Conservation (phyloP, 2,329 filamentous ascomycete species). For the Xylaria sp. region DNA sequence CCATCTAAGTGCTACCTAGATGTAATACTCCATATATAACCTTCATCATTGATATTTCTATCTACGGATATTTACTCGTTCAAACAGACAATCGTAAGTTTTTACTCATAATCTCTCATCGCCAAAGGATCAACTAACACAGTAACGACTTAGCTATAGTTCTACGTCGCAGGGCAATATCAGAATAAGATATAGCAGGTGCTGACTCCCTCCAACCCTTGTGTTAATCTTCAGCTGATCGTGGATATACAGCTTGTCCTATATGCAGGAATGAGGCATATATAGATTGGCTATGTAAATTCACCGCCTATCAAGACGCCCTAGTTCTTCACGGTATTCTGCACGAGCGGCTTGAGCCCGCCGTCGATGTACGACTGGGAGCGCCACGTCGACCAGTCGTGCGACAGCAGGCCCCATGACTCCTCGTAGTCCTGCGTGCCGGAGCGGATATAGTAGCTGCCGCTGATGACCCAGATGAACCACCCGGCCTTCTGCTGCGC, state of each 20-base stretch:
- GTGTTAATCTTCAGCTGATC: neutral
- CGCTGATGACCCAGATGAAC: slow-evolving; percentile 69
- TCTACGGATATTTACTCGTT: no score
- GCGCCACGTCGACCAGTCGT: slow-evolving; percentile 66
- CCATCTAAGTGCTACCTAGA: no score
- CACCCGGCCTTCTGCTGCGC: slow-evolving; percentile 62
- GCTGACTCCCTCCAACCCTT: no score
- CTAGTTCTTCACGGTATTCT: slow-evolving; percentile 33
- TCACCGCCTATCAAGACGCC: no score
- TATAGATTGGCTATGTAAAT: neutral
- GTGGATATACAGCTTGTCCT: neutral
- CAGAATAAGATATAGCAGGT: no score
- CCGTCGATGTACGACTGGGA: slow-evolving; percentile 56
- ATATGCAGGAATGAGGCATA: neutral
- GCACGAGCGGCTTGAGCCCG: slow-evolving; percentile 50
- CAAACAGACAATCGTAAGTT: no score
- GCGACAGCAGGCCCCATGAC: slow-evolving; percentile 65
- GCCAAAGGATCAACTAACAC: no score
- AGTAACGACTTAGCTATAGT: no score
- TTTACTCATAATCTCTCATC: no score
- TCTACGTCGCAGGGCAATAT: no score
- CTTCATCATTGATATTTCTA: no score
- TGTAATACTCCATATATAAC: no score
- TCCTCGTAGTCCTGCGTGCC: slow-evolving; percentile 68
- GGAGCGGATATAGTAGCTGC: slow-evolving; percentile 67